These are phyloP conservation scores for Cryptosporidium ryanae DNA, from an alignment of 169 alveolate species.

Conservation along the genomic window DNA sequence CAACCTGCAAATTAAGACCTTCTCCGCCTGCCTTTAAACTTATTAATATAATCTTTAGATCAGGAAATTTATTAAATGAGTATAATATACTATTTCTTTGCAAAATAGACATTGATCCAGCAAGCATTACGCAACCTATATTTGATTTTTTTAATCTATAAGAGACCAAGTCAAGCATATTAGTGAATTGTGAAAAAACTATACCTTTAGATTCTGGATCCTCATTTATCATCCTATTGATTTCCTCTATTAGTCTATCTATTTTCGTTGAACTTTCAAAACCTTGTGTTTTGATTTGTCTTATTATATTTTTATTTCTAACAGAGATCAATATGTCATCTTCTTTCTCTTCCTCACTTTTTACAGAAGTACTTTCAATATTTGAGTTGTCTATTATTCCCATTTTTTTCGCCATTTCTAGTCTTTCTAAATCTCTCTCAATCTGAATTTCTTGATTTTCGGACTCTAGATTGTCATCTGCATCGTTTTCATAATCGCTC, in stretches of 20 bases:
- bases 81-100: constrained; percentile 85
- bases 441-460: constrained; percentile 75
- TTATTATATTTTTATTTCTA: constrained; percentile 78
- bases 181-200: constrained; percentile 89
- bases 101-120: constrained; percentile 85
- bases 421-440: constrained; percentile 70
- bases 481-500: constrained; percentile 33
- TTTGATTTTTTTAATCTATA: constrained; percentile 84
- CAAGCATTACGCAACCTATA: constrained; percentile 83
- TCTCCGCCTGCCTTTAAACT: constrained; percentile 97
- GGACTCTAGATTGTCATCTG: constrained; percentile 46
- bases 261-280: constrained; percentile 84
- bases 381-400: constrained; percentile 6
- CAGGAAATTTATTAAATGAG: constrained; percentile 86
- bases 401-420: constrained; percentile 56
- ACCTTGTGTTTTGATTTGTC: constrained; percentile 82
- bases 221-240: constrained; percentile 76
- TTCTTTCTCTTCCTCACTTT: constrained; percentile 9
- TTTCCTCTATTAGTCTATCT: constrained; percentile 85
- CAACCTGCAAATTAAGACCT: constrained; percentile 97
- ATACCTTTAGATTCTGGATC: constrained; percentile 83
- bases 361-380: background rate
- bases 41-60: constrained; percentile 86
- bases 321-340: constrained; percentile 23
- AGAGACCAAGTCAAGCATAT: constrained; percentile 88